These are phyloP conservation scores for Candida gorgasii DNA, from an alignment of 805 yeast genomes.

Conservation along the genomic window DNA sequence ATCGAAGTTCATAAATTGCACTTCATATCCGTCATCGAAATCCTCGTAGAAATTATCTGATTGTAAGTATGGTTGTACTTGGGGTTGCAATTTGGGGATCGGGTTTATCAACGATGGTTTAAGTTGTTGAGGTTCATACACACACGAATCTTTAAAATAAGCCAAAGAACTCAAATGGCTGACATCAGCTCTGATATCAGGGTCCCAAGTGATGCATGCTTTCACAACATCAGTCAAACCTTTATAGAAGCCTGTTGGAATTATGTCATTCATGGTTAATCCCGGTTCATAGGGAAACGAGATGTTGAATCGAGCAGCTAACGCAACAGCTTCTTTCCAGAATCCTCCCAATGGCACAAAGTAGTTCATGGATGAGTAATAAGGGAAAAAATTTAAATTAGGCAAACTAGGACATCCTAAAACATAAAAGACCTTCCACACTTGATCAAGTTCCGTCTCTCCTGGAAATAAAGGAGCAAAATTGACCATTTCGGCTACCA, in stretches of 20 bases:
- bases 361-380: constrained; percentile 2
- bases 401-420: constrained; percentile 70
- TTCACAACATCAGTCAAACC: constrained; percentile 41
- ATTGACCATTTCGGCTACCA: constrained; percentile 71
- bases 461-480: constrained; percentile 87
- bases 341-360: constrained; percentile 61
- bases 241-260: constrained; percentile 45
- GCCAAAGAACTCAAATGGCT: constrained; percentile 48
- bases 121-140: constrained; percentile 10
- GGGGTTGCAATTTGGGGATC: background rate
- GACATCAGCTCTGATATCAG: constrained; percentile 59
- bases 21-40: constrained; percentile 23
- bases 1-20: constrained; percentile 14
- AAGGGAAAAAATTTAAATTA: constrained; percentile 15
- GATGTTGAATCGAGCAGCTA: constrained; percentile 58
- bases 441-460: constrained; percentile 73
- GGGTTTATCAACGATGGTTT: background rate
- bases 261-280: constrained; percentile 42
- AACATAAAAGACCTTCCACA: constrained; percentile 61
- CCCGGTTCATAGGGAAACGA: constrained; percentile 59
- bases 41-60: constrained; percentile 16
- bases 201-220: constrained; percentile 75
- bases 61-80: no score
- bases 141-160: constrained; percentile 52
- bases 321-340: constrained; percentile 63